Percentiles rank a stretch among this genome's conserved stretches.
These are phyloP conservation scores for Orbilia javanica DNA, from an alignment of 2,329 filamentous ascomycete genomes.

Conservation along the genomic window DNA sequence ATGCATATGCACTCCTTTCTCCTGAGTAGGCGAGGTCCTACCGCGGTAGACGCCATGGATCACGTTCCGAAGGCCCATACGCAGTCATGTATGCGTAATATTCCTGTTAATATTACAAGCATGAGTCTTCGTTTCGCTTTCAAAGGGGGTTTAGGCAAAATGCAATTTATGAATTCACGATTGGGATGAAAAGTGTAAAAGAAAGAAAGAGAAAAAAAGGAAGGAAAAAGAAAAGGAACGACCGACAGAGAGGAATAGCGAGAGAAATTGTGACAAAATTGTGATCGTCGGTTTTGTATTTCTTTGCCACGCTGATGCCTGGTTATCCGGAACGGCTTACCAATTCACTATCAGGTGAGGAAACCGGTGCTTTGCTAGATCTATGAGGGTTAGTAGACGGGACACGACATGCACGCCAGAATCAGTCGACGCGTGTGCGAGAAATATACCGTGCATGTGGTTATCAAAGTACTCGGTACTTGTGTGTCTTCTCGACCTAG, in stretches of 20 bases:
- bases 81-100: constrained; percentile 1
- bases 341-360: constrained; percentile 22
- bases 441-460: background rate
- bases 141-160: constrained; percentile 8
- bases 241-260: too few species aligned
- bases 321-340: background rate
- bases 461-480: background rate
- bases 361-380: background rate
- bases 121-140: constrained; percentile 1
- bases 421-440: constrained; percentile 21
- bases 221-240: background rate
- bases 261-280: background rate
- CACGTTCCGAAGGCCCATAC: background rate
- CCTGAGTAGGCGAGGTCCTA: constrained; percentile 10
- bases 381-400: background rate
- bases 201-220: background rate
- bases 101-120: background rate
- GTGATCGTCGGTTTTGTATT: constrained; percentile 9
- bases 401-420: constrained; percentile 11
- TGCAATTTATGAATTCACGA: constrained; percentile 1
- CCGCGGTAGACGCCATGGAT: constrained; percentile 22
- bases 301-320: constrained; percentile 51
- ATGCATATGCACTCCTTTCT: background rate
- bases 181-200: background rate
- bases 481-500: background rate